Base-by-base conservation (phyloP, 1,284 basidiomycete species). In the Apiotrichum sp. region DNA sequence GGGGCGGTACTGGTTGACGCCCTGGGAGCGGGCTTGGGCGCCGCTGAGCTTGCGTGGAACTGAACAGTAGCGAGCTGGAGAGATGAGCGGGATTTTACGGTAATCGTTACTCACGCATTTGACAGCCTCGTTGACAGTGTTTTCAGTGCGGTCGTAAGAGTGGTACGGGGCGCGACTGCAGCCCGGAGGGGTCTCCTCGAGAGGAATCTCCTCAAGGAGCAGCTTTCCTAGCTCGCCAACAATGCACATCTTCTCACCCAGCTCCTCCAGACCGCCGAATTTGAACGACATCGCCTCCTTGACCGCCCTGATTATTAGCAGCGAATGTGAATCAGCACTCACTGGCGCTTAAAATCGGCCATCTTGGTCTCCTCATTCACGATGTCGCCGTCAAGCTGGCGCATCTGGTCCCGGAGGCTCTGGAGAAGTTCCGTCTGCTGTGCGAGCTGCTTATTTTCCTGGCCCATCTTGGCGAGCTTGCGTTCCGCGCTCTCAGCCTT, bases 401-500 rank as follows among this genome's bases (percentile, higher is more conserved):
- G 78, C 58, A 95, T 95, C 69, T 95, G 87, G 33, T 85, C 84
- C 43, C 87, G 81, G 41, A 95, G 78, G 14, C 80, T 80, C 67
- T 87, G 86, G 56, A 97, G 78, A 4, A 81, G 74, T 31, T 91
- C 87, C 0, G 86, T 88, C 76, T 96, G 92, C 58, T 79, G 70
- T 16, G 79, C 78, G 38, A 93, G 77, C 66, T 89, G 87, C 80
- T 96, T 97, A 78, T 96, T 86, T 76, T 92, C 91, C 0, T 88
- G 82, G 52, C 83, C 84, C 92, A 96, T 96, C 78, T 88, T 95
- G 70, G 82, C 83, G 32, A 97, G 80, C 73, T 93, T 95, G 79
- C 82, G 87, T 70, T 96, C 92, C 0, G 90, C 90, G n/a, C 82
- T 74, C 58, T 96, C 93, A 0, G 91, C 89, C 61, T 88, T 87